phyloP scores from a whole-genome alignment of 2,329 filamentous ascomycete genomes.

The Pseudogymnoascus sp. region DNA sequence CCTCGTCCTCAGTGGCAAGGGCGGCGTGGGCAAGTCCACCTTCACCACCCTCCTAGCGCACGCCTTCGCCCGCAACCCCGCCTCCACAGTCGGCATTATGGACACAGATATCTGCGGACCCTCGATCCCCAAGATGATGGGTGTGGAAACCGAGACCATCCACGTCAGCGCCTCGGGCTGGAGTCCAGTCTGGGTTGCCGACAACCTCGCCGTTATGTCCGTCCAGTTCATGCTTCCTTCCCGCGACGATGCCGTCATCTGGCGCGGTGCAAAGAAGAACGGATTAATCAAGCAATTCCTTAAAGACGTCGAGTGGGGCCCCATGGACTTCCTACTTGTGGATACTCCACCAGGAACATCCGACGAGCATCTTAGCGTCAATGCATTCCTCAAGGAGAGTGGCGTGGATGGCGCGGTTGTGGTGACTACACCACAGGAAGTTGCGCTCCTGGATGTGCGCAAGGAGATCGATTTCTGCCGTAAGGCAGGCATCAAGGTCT shows the following conservation, averaged over 20 bases:
- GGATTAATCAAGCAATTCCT: constrained; percentile 96
- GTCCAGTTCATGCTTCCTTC: constrained; percentile 98
- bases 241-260: constrained; percentile 91
- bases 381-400: constrained; percentile 81
- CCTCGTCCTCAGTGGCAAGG: constrained; percentile 87
- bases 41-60: constrained; percentile 85
- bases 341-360: constrained; percentile 94
- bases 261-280: constrained; percentile 97
- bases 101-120: constrained; percentile 97
- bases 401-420: constrained; percentile 91
- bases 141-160: constrained; percentile 87
- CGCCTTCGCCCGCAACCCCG: constrained; percentile 76
- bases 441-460: constrained; percentile 82
- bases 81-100: constrained; percentile 84
- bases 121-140: constrained; percentile 98
- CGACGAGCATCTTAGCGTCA: constrained; percentile 93
- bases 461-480: constrained; percentile 98
- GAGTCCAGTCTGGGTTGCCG: constrained; percentile 92
- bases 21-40: constrained; percentile 93
- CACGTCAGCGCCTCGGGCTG: constrained; percentile 84
- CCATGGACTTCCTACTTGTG: constrained; percentile 85
- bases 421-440: constrained; percentile 92
- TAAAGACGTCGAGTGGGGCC: constrained; percentile 97
- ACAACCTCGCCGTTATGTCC: constrained; percentile 93
- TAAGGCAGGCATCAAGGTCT: constrained; percentile 82